phyloP scores from a whole-genome alignment of 1,139 yeast genomes.

The Blastobotrys ciferrii region DNA sequence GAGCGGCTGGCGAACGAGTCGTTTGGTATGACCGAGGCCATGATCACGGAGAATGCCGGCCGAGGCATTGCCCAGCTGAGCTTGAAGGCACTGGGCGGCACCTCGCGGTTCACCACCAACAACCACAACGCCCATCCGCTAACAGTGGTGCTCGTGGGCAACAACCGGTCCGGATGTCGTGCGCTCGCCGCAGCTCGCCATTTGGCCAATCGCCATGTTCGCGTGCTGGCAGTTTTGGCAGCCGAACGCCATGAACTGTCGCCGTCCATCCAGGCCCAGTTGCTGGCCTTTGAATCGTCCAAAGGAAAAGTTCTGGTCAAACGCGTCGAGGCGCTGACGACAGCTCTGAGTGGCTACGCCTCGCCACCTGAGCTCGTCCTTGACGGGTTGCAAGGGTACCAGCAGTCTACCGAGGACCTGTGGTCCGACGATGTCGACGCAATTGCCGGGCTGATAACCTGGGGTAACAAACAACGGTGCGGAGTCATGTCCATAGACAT shows the following conservation, averaged over 20 bases:
- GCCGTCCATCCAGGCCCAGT: slow-evolving; percentile 42
- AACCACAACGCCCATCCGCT: slow-evolving; percentile 81
- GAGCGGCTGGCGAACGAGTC: slow-evolving; percentile 57
- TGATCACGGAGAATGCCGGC: slow-evolving; percentile 70
- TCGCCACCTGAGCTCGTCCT: slow-evolving; percentile 76
- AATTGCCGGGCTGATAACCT: slow-evolving; percentile 51
- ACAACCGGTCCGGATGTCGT: slow-evolving; percentile 69
- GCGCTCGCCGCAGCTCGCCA: slow-evolving; percentile 82
- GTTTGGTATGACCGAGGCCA: slow-evolving; percentile 49
- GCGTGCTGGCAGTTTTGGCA: slow-evolving; percentile 59
- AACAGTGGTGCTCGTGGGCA: slow-evolving; percentile 68
- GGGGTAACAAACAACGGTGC: slow-evolving; percentile 58
- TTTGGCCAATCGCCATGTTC: slow-evolving; percentile 68
- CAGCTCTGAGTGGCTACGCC: slow-evolving; percentile 47
- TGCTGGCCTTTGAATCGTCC: slow-evolving; percentile 52
- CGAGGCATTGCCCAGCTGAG: slow-evolving; percentile 62
- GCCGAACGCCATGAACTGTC: slow-evolving; percentile 38
- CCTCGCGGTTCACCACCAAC: slow-evolving; percentile 53
- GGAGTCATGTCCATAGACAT: slow-evolving; percentile 71
- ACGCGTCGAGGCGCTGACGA: slow-evolving; percentile 38
- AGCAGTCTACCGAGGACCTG: slow-evolving; percentile 56
- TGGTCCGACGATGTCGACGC: slow-evolving; percentile 49
- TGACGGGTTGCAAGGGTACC: slow-evolving; percentile 84
- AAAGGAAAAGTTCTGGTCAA: slow-evolving; percentile 52
- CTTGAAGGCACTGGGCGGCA: slow-evolving; percentile 65